Conservation (phyloP, 306 rosid genomes). For the Urtica urens region DNA sequence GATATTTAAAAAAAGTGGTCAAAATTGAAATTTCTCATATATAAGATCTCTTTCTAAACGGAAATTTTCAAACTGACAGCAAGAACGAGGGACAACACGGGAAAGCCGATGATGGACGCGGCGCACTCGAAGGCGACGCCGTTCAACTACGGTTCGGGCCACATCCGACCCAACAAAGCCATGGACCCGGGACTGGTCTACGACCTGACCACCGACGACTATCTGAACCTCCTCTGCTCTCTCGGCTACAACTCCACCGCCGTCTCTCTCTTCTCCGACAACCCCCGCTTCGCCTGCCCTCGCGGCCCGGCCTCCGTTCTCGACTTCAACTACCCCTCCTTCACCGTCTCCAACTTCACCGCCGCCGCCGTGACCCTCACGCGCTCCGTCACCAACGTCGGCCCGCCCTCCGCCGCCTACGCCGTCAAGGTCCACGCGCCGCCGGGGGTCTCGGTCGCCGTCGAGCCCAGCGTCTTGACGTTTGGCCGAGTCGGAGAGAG, state of each 20-base stretch:
- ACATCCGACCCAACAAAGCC: slow-evolving; percentile 56
- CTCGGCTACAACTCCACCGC: slow-evolving; percentile 29
- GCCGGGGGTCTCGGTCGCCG: slow-evolving; percentile 25
- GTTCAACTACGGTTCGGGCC: slow-evolving; percentile 48
- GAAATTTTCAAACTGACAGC: no score
- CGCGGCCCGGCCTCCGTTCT: slow-evolving; percentile 17
- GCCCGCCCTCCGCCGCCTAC: slow-evolving; percentile 30
- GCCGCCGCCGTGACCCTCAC: slow-evolving; percentile 31
- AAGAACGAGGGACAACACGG: slow-evolving; percentile 45
- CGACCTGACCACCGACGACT: slow-evolving; percentile 37
- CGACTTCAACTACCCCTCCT: slow-evolving; percentile 69
- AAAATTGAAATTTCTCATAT: no score
- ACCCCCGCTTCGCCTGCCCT: slow-evolving; percentile 23
- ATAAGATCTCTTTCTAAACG: no score
- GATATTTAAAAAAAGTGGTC: no score
- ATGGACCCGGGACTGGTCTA: slow-evolving; percentile 73
- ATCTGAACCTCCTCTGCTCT: slow-evolving; percentile 52
- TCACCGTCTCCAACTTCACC: slow-evolving; percentile 31
- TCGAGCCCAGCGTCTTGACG: slow-evolving; percentile 33
- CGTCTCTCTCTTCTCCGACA: slow-evolving; percentile 14
- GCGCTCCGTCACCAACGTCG: slow-evolving; percentile 54
- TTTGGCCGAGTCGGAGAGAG: slow-evolving; percentile 39
- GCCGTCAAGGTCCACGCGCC: slow-evolving; percentile 22
- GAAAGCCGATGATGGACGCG: slow-evolving; percentile 28
- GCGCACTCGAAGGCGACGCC: slow-evolving; percentile 23